Conservation (phyloP, 441 rosid genomes). For the Cnidoscolus chayamansa region DNA sequence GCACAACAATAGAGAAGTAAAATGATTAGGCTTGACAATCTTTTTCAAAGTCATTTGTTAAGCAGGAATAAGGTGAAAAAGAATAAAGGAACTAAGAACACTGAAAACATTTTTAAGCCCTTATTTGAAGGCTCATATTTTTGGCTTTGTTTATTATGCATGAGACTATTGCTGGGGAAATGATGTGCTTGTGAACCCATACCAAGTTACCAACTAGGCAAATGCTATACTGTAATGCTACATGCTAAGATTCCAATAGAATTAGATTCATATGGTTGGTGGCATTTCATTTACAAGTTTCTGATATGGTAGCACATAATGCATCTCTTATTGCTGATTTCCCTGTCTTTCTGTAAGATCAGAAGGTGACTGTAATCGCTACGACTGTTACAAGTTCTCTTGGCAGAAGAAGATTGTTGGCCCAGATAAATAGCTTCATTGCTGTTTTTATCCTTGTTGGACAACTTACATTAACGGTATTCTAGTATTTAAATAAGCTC, state of each 20-base stretch:
- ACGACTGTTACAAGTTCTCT: constrained; percentile 65
- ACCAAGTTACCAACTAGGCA: neutral
- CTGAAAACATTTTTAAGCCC: neutral
- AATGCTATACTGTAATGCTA: neutral
- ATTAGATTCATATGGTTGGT: constrained; percentile 1
- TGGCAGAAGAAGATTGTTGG: constrained; percentile 80
- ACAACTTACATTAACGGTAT: constrained; percentile 85
- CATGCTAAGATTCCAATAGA: neutral
- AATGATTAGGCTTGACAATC: neutral
- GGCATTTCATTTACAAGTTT: constrained; percentile 6
- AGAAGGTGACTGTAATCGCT: constrained; percentile 91
- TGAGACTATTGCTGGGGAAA: neutral
- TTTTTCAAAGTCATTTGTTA: neutral
- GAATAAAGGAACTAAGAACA: neutral
- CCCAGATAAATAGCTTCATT: constrained; percentile 90
- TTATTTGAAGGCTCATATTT: neutral
- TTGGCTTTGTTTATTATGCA: neutral
- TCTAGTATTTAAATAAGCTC: constrained; percentile 16
- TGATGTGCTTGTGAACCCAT: neutral
- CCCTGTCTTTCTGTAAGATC: constrained; percentile 29
- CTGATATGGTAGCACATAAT: neutral
- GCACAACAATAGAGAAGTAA: neutral
- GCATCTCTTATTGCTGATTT: constrained; percentile 17
- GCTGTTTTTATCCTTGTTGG: constrained; percentile 89
- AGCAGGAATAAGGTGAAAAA: neutral